A percentile compares a stretch with the other conserved stretches of the same genome.
phyloP scores from a whole-genome alignment of 495 filamentous ascomycete species.

The Beverwykella pulmonaria region DNA sequence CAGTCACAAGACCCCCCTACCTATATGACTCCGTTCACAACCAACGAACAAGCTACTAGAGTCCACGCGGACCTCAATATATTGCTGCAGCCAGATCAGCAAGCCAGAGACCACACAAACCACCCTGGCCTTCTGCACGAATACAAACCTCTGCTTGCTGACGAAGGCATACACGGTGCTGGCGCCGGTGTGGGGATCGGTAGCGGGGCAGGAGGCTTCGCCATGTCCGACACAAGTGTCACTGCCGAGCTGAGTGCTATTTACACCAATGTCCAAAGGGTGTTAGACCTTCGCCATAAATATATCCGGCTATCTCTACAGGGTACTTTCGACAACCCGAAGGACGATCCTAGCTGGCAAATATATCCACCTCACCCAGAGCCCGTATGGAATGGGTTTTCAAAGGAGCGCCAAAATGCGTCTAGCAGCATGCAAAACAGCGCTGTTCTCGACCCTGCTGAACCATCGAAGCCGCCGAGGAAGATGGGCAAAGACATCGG shows the following conservation, averaged over 20 bases:
- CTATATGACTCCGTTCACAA: constrained; percentile 1
- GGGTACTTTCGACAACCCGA: constrained; percentile 77
- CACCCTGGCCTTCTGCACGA: constrained; percentile 55
- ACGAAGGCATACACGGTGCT: constrained; percentile 55
- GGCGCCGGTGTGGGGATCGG: constrained; percentile 56
- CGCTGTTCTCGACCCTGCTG: constrained; percentile 46
- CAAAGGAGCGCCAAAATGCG: constrained; percentile 53
- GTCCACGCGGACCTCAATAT: constrained; percentile 21
- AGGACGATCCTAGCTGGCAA: constrained; percentile 78
- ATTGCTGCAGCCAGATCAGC: constrained; percentile 50
- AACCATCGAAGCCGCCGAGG: constrained; percentile 49
- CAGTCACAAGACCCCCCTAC: constrained; percentile 18
- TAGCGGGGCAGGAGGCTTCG: constrained; percentile 51
- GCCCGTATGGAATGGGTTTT: constrained; percentile 77
- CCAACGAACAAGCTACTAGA: not conserved
- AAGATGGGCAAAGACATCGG: constrained; percentile 92
- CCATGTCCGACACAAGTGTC: constrained; percentile 67
- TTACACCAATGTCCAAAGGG: constrained; percentile 81
- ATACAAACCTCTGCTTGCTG: constrained; percentile 50
- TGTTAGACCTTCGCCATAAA: constrained; percentile 82
- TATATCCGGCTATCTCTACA: constrained; percentile 90
- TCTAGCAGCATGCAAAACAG: constrained; percentile 59
- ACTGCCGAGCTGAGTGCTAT: constrained; percentile 80
- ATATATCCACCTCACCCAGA: constrained; percentile 91
- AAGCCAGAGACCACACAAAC: constrained; percentile 51